phyloP scores from a whole-genome alignment of 2,329 filamentous ascomycete species.

The Coniochaeta ligniaria region DNA sequence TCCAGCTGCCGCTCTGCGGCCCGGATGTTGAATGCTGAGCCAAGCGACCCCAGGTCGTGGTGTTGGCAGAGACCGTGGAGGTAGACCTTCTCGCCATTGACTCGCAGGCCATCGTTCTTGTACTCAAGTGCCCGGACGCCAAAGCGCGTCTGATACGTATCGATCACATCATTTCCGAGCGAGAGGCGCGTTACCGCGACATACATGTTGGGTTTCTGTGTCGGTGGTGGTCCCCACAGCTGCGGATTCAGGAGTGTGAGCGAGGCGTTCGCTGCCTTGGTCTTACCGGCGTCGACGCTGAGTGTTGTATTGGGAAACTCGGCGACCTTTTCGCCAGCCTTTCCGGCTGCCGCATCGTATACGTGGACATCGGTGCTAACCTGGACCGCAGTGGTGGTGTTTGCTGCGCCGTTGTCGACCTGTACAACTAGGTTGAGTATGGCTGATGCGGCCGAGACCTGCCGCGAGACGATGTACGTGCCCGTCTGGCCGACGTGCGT shows the following conservation, averaged over 20 bases:
- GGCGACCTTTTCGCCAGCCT: constrained; percentile 21
- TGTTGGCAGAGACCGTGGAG: constrained; percentile 43
- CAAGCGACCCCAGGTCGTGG: constrained; percentile 42
- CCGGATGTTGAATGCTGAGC: constrained; percentile 40
- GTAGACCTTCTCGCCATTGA: constrained; percentile 37
- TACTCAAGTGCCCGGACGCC: constrained; percentile 38
- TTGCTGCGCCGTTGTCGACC: constrained; percentile 34
- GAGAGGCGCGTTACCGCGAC: constrained; percentile 34
- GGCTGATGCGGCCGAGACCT: constrained; percentile 35
- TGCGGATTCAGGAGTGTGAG: constrained; percentile 26
- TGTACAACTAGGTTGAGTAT: constrained; percentile 34
- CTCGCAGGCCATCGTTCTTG: constrained; percentile 29
- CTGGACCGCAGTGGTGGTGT: constrained; percentile 21
- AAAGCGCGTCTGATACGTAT: constrained; percentile 39
- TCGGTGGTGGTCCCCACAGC: constrained; percentile 40
- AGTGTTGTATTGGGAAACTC: constrained; percentile 22
- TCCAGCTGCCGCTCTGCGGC: constrained; percentile 41
- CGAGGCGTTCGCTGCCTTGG: constrained; percentile 25
- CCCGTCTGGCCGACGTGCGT: constrained; percentile 42
- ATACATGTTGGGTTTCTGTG: constrained; percentile 39
- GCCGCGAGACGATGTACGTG: constrained; percentile 37
- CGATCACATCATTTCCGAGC: constrained; percentile 14
- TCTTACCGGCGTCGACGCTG: constrained; percentile 22
- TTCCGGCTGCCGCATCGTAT: constrained; percentile 24
- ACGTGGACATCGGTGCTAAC: constrained; percentile 32